phyloP scores from a whole-genome alignment of 371 early-diverging fungal species.

The Rhizopus stolonifer region DNA sequence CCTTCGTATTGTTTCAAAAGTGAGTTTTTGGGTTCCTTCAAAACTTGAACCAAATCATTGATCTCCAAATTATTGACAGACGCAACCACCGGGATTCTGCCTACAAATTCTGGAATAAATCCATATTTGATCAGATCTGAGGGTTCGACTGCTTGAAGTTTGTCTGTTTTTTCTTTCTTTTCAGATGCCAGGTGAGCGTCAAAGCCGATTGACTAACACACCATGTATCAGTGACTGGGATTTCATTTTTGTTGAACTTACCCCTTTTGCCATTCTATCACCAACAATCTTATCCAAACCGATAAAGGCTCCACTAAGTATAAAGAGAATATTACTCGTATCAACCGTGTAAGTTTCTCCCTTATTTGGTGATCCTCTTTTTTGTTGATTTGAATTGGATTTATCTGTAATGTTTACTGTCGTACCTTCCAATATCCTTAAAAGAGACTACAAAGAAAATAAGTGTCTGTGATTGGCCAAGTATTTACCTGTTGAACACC shows the following conservation, averaged over 20 bases:
- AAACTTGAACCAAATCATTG: slow-evolving; percentile 71
- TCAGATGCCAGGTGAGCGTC: slow-evolving; percentile 57
- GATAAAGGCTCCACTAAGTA: slow-evolving; percentile 89
- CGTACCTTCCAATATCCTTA: slow-evolving; percentile 90
- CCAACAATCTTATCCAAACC: slow-evolving; percentile 83
- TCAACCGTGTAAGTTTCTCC: slow-evolving; percentile 86
- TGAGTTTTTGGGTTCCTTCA: slow-evolving; percentile 86
- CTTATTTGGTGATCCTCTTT: slow-evolving; percentile 43
- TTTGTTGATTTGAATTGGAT: slow-evolving; percentile 52
- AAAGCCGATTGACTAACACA: slow-evolving; percentile 62
- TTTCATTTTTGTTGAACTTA: slow-evolving; percentile 23
- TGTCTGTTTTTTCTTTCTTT: slow-evolving; percentile 12
- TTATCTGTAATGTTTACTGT: slow-evolving; percentile 87
- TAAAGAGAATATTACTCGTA: slow-evolving; percentile 89
- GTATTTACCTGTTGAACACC: slow-evolving; percentile 81
- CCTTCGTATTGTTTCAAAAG: slow-evolving; percentile 82
- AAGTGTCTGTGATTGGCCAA: not conserved
- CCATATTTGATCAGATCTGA: slow-evolving; percentile 85
- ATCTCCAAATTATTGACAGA: slow-evolving; percentile 68
- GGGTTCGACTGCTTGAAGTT: slow-evolving; percentile 23
- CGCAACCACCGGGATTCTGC: slow-evolving; percentile 85
- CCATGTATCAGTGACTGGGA: not conserved
- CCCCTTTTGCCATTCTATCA: slow-evolving; percentile 77
- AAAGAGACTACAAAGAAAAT: slow-evolving; percentile 47
- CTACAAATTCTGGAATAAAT: slow-evolving; percentile 90